These are phyloP conservation scores for Coemansia pectinata DNA, from an alignment of 192 early-diverging fungal genomes.

Conservation along the genomic window DNA sequence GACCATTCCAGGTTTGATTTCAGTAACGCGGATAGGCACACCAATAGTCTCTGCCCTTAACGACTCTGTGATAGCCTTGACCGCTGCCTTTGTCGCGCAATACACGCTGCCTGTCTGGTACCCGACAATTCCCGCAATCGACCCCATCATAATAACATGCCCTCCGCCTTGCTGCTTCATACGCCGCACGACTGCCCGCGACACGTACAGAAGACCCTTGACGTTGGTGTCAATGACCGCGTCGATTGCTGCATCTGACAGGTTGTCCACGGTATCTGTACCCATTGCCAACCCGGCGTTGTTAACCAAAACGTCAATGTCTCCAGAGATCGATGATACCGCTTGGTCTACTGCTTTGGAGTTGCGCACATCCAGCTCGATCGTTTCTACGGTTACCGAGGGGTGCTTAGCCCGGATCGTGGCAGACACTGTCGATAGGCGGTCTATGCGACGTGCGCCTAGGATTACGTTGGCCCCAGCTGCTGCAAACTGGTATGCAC, in stretches of 20 bases:
- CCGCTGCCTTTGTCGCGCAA: constrained; percentile 81
- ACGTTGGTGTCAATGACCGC: constrained; percentile 90
- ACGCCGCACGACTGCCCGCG: constrained; percentile 73
- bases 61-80: constrained; percentile 76
- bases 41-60: constrained; percentile 75
- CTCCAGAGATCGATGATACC: constrained; percentile 56
- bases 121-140: constrained; percentile 65
- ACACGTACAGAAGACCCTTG: constrained; percentile 81
- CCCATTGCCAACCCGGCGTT: constrained; percentile 86
- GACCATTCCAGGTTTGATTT: constrained; percentile 81
- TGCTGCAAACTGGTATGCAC: constrained; percentile 51
- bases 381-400: constrained; percentile 58
- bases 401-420: constrained; percentile 56
- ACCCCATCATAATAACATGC: constrained; percentile 84
- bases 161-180: constrained; percentile 70
- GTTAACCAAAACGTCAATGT: constrained; percentile 85
- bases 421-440: constrained; percentile 60
- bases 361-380: constrained; percentile 73
- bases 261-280: constrained; percentile 63
- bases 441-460: constrained; percentile 66
- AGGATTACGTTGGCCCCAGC: constrained; percentile 55
- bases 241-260: constrained; percentile 66
- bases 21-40: constrained; percentile 71
- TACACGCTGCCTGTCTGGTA: constrained; percentile 79
- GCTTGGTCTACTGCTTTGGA: constrained; percentile 54